A percentile compares a stretch with the other conserved stretches of the same genome.
Evolutionary conservation across 208 protist genomes (phyloP).

Genomic region (Acanthamoeba sp.): DNA sequence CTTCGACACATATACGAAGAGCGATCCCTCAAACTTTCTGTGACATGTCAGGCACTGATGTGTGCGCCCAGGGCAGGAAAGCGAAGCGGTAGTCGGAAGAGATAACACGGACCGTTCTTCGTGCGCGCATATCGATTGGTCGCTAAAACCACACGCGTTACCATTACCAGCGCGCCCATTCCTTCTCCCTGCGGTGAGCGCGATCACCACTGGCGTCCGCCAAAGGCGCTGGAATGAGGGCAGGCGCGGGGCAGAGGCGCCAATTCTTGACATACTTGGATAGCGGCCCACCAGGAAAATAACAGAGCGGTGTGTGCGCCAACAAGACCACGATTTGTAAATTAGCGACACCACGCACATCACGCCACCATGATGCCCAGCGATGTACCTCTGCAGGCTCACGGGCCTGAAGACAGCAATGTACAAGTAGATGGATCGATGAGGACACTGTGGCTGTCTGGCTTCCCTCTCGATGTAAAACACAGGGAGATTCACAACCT

Average conservation of each 20-base stretch:
- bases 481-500: conserved; percentile 72
- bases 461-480: conserved; percentile 55
- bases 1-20: no score
- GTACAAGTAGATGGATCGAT: not conserved
- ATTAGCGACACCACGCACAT: not conserved
- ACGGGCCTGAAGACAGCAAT: not conserved
- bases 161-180: not conserved
- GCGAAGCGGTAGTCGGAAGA: not conserved
- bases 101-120: not conserved
- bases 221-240: no score
- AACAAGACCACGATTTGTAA: not conserved
- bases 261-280: not conserved
- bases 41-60: no score
- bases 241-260: no score
- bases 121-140: no score
- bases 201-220: no score
- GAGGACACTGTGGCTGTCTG: conserved; percentile 42
- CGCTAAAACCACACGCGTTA: no score
- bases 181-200: no score
- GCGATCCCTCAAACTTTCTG: no score
- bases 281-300: not conserved
- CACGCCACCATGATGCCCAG: conserved; percentile 33
- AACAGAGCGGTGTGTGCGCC: no score
- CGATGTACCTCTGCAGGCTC: not conserved
- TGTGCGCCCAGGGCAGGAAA: not conserved